Conservation (phyloP, 345 rosid species). For the Punica granatum region DNA sequence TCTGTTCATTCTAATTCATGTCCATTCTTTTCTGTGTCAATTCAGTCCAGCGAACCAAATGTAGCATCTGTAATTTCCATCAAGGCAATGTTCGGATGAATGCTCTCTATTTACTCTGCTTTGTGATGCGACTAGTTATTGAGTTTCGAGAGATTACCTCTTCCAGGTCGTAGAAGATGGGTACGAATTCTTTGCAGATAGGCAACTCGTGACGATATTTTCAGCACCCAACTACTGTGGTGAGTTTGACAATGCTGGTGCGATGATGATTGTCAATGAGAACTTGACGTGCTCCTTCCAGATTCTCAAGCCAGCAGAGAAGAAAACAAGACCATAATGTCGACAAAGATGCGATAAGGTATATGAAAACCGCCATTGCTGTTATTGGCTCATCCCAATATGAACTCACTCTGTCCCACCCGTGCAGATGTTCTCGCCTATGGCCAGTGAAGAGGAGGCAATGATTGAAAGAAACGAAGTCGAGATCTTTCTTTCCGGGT, state of each 20-base stretch:
- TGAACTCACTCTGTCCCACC: not conserved
- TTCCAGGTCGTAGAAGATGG: conserved; percentile 56
- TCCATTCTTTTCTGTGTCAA: too few relatives aligned
- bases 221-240: conserved; percentile 98
- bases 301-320: conserved; percentile 90
- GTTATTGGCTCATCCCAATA: not conserved
- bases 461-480: too few relatives aligned
- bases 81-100: too few relatives aligned
- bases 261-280: conserved; percentile 90
- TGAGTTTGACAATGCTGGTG: conserved; percentile 98
- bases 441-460: not conserved
- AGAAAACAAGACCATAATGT: conserved; percentile 56
- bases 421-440: not conserved
- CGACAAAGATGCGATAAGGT: conserved; percentile 34
- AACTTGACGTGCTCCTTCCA: conserved; percentile 92
- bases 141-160: conserved; percentile 9
- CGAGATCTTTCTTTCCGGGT: not conserved
- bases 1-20: too few relatives aligned
- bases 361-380: not conserved
- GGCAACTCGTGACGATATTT: conserved; percentile 92
- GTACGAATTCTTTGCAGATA: conserved; percentile 93
- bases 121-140: not conserved
- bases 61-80: too few relatives aligned
- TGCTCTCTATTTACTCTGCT: too few relatives aligned
- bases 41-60: too few relatives aligned